Base-by-base conservation (phyloP, 768 basidiomycete genomes). In the Roridomyces roridus region DNA sequence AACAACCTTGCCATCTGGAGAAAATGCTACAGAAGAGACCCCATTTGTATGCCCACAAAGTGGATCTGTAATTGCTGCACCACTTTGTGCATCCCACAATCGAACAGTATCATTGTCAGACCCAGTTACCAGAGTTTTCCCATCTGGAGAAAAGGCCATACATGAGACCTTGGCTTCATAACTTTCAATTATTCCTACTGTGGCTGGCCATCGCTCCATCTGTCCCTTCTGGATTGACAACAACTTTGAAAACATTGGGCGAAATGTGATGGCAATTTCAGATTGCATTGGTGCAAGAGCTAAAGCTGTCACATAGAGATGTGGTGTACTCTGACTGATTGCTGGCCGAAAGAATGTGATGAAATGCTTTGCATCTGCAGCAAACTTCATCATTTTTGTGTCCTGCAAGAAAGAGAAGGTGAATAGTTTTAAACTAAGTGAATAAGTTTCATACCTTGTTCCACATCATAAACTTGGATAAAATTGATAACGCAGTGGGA, bases 281-380 rank as follows among this genome's bases (percentile, higher is more conserved):
- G 50, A 51, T 3, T 43, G 5, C n/a, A 4, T 3, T 25, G 56
- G 42, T 29, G 44, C 31, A 0, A 46, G 12, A 6, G 44, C 43
- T 14, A 57, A 23, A 9, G 48, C 48, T 8, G 56, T 51, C 2
- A 57, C 4, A 21, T 57, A 51, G 2, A 57, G 25, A 31, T 57
- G 56, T 5, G 49, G 48, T 1, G 20, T 14, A 23, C 56, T 51
- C 5, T 57, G 25, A 17, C 12, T 20, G 10, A 57, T 51, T 28
- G 20, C 43, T 9, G n/a, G 25, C 1, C 20, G 12, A 46, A 51
- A 57, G 36, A 45, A 18, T 1, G 6, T n/a, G 20, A 51, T 37
- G 21, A 57, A 45, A 45, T 41, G 17, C 0, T 31, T 12, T 1
- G 40, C 37, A 56, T 40, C 36, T 20, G 1, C 28, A 4, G 11